A percentile compares a stretch with the other conserved stretches of the same genome.
phyloP scores from a whole-genome alignment of 1,139 yeast species.

The Meyerozyma elateridarum region DNA sequence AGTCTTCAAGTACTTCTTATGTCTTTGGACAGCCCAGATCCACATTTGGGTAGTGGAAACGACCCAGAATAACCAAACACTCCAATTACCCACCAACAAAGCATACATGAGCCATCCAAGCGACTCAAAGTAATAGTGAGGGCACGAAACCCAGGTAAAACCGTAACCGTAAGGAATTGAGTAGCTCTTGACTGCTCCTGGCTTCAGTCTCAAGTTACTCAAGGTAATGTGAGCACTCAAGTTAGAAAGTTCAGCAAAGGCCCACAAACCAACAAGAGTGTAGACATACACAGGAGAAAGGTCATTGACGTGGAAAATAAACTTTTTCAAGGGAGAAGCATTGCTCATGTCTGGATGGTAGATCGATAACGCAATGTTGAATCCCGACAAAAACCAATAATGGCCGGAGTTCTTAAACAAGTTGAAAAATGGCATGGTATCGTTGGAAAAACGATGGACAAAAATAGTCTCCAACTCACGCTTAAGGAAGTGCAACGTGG shows the following conservation, averaged over 20 bases:
- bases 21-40: slow-evolving; percentile 74
- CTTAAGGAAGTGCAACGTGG: slow-evolving; percentile 73
- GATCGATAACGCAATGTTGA: slow-evolving; percentile 61
- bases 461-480: slow-evolving; percentile 83
- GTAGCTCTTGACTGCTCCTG: slow-evolving; percentile 35
- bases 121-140: slow-evolving; percentile 88
- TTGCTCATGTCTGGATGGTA: slow-evolving; percentile 49
- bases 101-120: slow-evolving; percentile 70
- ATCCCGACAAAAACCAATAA: slow-evolving; percentile 87
- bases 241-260: slow-evolving; percentile 67
- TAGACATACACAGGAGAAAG: slow-evolving; percentile 21
- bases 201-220: slow-evolving; percentile 44
- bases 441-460: slow-evolving; percentile 78
- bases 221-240: slow-evolving; percentile 62
- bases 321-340: slow-evolving; percentile 11
- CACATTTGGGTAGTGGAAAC: slow-evolving; percentile 79
- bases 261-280: slow-evolving; percentile 48
- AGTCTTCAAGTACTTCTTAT: slow-evolving; percentile 58
- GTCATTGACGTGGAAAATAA: slow-evolving; percentile 23
- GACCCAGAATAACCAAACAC: slow-evolving; percentile 62
- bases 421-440: slow-evolving; percentile 89
- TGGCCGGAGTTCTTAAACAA: slow-evolving; percentile 85
- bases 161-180: slow-evolving; percentile 46
- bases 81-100: slow-evolving; percentile 70
- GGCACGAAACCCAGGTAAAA: slow-evolving; percentile 50